Conservation (phyloP, 2,329 filamentous ascomycete genomes). For the Monosporascus cannonballus region DNA sequence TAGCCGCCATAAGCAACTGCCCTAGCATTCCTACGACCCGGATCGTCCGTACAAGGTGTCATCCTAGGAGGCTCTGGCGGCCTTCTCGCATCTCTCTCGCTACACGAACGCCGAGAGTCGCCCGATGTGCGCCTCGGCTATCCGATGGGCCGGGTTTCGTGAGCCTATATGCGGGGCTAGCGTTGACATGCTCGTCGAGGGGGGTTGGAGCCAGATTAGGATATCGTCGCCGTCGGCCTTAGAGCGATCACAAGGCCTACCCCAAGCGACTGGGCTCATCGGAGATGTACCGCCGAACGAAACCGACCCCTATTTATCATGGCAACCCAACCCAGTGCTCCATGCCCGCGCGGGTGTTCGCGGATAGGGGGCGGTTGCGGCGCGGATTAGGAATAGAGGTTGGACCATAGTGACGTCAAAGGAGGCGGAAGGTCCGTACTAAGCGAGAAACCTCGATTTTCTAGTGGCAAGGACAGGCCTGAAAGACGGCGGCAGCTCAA, state of each 20-base stretch:
- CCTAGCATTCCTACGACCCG: conserved; percentile 40
- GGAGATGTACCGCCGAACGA: conserved; percentile 42
- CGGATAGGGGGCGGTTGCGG: conserved; percentile 6
- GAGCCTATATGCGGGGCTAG: conserved; percentile 50
- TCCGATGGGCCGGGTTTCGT: conserved; percentile 48
- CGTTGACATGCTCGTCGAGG: conserved; percentile 37
- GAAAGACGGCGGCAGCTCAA: too few relatives aligned
- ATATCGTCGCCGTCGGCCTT: conserved; percentile 42
- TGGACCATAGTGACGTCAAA: too few relatives aligned
- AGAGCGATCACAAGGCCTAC: conserved; percentile 31
- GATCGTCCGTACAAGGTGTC: conserved; percentile 37
- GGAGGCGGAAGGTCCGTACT: too few relatives aligned
- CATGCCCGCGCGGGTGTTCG: conserved; percentile 9
- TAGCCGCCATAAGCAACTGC: conserved; percentile 49
- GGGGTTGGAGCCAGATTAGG: conserved; percentile 46
- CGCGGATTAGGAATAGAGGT: background rate
- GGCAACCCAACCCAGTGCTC: conserved; percentile 40
- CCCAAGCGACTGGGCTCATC: conserved; percentile 32
- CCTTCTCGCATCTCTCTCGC: conserved; percentile 40
- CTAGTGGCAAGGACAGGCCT: too few relatives aligned
- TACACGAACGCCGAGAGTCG: conserved; percentile 54
- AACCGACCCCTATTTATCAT: conserved; percentile 47
- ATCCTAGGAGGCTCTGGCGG: conserved; percentile 32
- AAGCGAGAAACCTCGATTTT: too few relatives aligned
- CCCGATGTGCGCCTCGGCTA: conserved; percentile 52